Conservation (phyloP, 2,329 filamentous ascomycete genomes). For the Monilinia polystroma region DNA sequence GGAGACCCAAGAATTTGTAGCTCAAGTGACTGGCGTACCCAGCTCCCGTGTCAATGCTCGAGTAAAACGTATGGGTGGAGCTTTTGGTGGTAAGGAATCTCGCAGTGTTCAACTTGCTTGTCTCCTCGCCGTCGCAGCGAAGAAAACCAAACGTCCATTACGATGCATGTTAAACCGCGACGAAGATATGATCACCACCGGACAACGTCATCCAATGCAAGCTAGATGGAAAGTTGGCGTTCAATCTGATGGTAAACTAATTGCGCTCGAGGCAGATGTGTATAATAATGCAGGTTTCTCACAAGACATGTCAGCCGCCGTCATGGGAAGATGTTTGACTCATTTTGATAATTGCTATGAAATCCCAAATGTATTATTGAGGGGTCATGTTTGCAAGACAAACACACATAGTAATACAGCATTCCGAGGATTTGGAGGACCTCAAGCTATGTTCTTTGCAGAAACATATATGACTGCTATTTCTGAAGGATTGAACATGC, state of each 20-base stretch:
- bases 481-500: conserved; percentile 79
- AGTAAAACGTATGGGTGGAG: conserved; percentile 91
- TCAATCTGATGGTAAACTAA: conserved; percentile 83
- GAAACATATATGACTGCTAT: conserved; percentile 87
- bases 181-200: conserved; percentile 87
- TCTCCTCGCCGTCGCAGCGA: conserved; percentile 79
- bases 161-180: conserved; percentile 94
- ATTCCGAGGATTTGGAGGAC: conserved; percentile 92
- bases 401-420: conserved; percentile 83
- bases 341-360: conserved; percentile 85
- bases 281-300: conserved; percentile 88
- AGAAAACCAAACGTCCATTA: conserved; percentile 77
- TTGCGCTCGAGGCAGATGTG: conserved; percentile 83
- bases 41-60: conserved; percentile 85
- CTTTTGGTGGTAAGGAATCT: conserved; percentile 92
- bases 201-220: conserved; percentile 89
- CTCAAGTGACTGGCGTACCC: conserved; percentile 77
- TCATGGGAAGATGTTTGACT: conserved; percentile 79
- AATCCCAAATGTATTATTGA: conserved; percentile 79
- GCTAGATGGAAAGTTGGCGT: conserved; percentile 88
- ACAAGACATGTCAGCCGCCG: conserved; percentile 61
- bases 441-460: conserved; percentile 90
- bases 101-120: conserved; percentile 79
- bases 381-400: conserved; percentile 83
- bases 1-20: conserved; percentile 85